Evolutionary conservation across 768 basidiomycete genomes (phyloP).

Genomic region (Rhizopogon sp.): DNA sequence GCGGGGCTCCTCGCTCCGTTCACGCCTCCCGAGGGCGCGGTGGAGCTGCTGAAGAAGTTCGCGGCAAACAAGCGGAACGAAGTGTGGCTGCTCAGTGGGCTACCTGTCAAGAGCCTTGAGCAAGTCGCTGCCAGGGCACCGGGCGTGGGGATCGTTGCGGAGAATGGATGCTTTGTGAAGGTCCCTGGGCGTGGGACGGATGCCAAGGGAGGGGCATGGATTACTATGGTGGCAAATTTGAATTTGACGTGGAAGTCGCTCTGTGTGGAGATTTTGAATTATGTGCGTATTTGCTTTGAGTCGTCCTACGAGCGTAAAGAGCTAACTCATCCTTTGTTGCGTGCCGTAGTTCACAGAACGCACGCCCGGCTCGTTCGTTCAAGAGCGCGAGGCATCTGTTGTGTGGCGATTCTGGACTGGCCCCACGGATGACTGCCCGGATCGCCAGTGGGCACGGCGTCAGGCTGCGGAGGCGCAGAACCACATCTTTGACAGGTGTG

Average conservation of each 20-base stretch:
- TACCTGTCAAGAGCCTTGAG: conserved; percentile 62
- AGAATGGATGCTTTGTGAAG: conserved; percentile 86
- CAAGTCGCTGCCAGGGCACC: conserved; percentile 56
- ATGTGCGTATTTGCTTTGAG: conserved; percentile 44
- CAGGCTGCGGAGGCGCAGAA: conserved; percentile 92
- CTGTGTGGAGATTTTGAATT: conserved; percentile 79
- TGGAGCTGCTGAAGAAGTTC: conserved; percentile 52
- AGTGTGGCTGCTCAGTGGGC: conserved; percentile 79
- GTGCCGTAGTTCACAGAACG: conserved; percentile 73
- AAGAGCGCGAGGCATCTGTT: conserved; percentile 77
- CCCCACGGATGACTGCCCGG: conserved; percentile 39
- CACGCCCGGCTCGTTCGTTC: conserved; percentile 80
- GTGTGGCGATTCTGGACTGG: conserved; percentile 85
- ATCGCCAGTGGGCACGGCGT: conserved; percentile 76
- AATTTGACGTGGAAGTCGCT: conserved; percentile 78
- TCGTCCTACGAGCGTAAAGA: too few species aligned
- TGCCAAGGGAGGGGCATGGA: conserved; percentile 43
- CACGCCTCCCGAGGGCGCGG: conserved; percentile 30
- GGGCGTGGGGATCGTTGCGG: conserved; percentile 76
- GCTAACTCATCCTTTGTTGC: too few species aligned
- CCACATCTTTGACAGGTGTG: conserved; percentile 77
- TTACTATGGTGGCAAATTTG: conserved; percentile 74
- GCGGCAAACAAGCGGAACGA: conserved; percentile 64
- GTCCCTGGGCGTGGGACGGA: conserved; percentile 27
- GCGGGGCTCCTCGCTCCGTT: conserved; percentile 38